Conservation (phyloP, 768 basidiomycete genomes). For the Amyloporia xantha region DNA sequence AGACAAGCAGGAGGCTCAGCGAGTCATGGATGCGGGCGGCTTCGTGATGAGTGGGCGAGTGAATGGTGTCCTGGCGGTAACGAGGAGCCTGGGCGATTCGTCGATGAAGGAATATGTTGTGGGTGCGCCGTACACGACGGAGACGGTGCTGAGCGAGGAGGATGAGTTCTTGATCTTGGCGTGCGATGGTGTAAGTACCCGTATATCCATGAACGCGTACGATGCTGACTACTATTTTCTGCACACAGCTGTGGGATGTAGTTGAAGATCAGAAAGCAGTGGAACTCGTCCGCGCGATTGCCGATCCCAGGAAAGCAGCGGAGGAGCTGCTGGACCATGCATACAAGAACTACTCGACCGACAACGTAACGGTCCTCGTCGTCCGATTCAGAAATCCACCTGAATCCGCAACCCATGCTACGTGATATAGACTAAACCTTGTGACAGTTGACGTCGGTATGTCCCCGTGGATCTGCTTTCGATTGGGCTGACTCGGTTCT, state of each 20-base stretch:
- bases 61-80: conserved; percentile 95
- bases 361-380: conserved; percentile 91
- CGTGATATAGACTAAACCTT: no score
- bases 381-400: conserved; percentile 63
- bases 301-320: conserved; percentile 81
- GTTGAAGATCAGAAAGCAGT: conserved; percentile 86
- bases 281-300: conserved; percentile 66
- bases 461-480: no score
- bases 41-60: conserved; percentile 99
- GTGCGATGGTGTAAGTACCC: conserved; percentile 84
- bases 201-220: background rate
- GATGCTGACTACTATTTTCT: conserved; percentile 10
- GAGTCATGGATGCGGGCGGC: conserved; percentile 95
- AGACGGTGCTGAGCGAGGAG: conserved; percentile 82
- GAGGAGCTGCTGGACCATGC: conserved; percentile 75
- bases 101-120: conserved; percentile 99
- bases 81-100: conserved; percentile 90
- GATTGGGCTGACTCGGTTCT: no score
- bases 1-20: conserved; percentile 94
- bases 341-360: conserved; percentile 80
- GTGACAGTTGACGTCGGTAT: no score
- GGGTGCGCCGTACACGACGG: conserved; percentile 97
- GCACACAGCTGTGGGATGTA: conserved; percentile 95
- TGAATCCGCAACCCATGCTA: no score
- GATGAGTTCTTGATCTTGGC: conserved; percentile 96